Evolutionary conservation across 208 protist species (phyloP), one percentile per base, ranked within the genome.

Genomic region (Angomonas ambiguus): DNA sequence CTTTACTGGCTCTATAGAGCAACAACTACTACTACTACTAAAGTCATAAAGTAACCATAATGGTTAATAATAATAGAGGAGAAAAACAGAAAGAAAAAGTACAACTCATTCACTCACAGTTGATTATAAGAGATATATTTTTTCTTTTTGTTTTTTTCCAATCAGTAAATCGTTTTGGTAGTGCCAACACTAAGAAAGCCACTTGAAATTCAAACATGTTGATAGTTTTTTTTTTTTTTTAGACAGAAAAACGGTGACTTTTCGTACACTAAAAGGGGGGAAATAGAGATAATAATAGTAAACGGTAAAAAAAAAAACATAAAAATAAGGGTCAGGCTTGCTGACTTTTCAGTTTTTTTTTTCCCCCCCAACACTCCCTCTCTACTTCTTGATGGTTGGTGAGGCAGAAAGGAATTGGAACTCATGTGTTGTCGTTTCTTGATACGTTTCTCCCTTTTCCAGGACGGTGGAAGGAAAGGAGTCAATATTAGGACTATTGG

Each of bases 401-500:
- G 65, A 48, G 13, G 71, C 72, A 18, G 66, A 49, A 25, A 91
- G 57, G 53, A 86, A 80, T 72, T 83, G 65, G 51, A 91, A 91
- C 58, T 77, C 65, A 64, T 87, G 78, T 59, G 63, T 74, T 16
- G 81, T 91, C 18, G 79, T 88, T 62, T 91, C 85, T 30, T 66
- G 70, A 67, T 91, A 91, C 49, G 59, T 74, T 58, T 91, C 81
- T 20, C 71, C 71, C 70, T 91, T 91, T 31, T 68, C 67, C 18
- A 91, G 69, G 30, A 53, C 64, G 6, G 85, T 91, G 20, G 77
- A 78, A 2, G 86, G 86, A 45, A 92, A 92, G 31, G 56, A 71
- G 25, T 41, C 16, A 33, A 87, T 62, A 60, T 92, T 92, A 10
- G 80, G 80, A 42, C 72, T 83, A 67, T 92, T 88, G 1, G 86